A percentile compares a stretch with the other conserved stretches of the same genome.
phyloP scores from a whole-genome alignment of 768 basidiomycete species.

The Trametes cinnabarina region DNA sequence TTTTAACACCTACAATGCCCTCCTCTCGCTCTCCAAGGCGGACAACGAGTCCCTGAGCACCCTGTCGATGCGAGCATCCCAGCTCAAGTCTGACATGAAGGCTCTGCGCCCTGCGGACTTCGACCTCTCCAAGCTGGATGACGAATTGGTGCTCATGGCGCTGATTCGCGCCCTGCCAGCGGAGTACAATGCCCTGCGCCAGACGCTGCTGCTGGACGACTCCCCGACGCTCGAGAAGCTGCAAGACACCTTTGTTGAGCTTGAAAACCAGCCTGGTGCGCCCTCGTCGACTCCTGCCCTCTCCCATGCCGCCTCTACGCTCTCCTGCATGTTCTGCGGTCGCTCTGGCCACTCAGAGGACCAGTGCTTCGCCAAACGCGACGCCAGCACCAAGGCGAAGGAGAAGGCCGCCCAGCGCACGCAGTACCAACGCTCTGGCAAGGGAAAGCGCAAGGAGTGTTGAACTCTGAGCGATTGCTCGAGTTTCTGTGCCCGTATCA shows the following conservation, averaged over 20 bases:
- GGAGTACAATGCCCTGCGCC: neutral
- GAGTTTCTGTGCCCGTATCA: neutral
- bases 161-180: neutral
- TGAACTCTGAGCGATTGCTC: neutral
- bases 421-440: no score
- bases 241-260: conserved; percentile 10
- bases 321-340: no score
- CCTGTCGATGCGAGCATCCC: conserved; percentile 1
- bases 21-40: conserved; percentile 16
- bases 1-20: conserved; percentile 17
- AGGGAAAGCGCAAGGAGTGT: no score
- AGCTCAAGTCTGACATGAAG: conserved; percentile 14
- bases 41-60: conserved; percentile 15
- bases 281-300: no score
- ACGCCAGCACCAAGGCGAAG: no score
- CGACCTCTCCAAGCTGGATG: conserved; percentile 10
- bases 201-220: conserved; percentile 9
- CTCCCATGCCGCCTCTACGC: no score
- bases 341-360: no score
- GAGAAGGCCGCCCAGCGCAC: no score
- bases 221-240: conserved; percentile 12
- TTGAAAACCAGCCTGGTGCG: conserved; percentile 14
- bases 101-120: conserved; percentile 11
- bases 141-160: conserved; percentile 16
- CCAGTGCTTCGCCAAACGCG: no score